Evolutionary conservation across 2,329 filamentous ascomycete genomes (phyloP).

Genomic region (Colletotrichum phormii): DNA sequence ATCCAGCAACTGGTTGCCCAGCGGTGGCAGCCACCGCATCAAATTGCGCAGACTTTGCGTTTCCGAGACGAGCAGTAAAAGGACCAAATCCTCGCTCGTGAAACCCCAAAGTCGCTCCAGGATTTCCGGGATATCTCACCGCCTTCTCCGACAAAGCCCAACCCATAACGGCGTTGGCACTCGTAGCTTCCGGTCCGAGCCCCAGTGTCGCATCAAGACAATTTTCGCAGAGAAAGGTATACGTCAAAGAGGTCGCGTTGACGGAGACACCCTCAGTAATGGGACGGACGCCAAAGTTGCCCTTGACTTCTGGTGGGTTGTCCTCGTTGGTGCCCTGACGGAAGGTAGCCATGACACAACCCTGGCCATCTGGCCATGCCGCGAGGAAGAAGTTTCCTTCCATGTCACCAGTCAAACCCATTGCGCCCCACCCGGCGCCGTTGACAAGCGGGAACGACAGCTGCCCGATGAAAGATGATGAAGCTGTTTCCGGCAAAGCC

Average conservation of each 20-base stretch:
- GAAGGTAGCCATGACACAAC: conserved; percentile 54
- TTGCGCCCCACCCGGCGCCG: conserved; percentile 58
- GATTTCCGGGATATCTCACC: conserved; percentile 39
- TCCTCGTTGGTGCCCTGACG: conserved; percentile 56
- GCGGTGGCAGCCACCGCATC: conserved; percentile 54
- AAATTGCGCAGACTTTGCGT: conserved; percentile 49
- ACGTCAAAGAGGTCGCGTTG: conserved; percentile 55
- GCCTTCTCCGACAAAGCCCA: conserved; percentile 48
- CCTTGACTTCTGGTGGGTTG: conserved; percentile 55
- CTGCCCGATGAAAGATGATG: conserved; percentile 59
- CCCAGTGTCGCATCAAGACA: conserved; percentile 46
- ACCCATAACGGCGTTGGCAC: conserved; percentile 47
- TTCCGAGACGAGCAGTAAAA: conserved; percentile 46
- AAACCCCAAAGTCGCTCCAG: conserved; percentile 43
- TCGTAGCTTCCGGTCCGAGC: conserved; percentile 41
- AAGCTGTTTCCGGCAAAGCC: conserved; percentile 50
- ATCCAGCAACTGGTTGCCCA: conserved; percentile 46
- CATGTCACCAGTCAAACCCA: conserved; percentile 58
- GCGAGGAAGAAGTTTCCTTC: conserved; percentile 56
- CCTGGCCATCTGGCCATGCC: conserved; percentile 55
- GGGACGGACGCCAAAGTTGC: conserved; percentile 52
- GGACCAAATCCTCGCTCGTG: conserved; percentile 47
- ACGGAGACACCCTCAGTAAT: conserved; percentile 56
- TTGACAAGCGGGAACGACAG: conserved; percentile 53
- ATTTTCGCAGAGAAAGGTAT: conserved; percentile 58